phyloP scores from a whole-genome alignment of 352 stramenopile species.

The Globisporangium cylindrosporum region DNA sequence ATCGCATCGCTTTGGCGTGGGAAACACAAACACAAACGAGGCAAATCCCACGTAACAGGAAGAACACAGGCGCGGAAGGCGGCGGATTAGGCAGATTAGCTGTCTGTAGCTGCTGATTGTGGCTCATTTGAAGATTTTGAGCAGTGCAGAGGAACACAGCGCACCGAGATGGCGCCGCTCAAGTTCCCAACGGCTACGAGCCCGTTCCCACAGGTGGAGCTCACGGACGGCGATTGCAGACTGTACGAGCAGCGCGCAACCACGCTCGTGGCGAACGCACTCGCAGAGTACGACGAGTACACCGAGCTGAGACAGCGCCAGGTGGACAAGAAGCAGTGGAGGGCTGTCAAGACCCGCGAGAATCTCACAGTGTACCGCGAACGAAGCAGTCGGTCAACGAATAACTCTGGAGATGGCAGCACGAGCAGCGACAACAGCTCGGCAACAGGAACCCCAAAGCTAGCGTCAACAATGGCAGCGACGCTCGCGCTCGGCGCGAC shows the following conservation, averaged over 20 bases:
- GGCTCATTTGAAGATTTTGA: not conserved
- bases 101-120: not conserved
- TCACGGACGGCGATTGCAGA: constrained; percentile 29
- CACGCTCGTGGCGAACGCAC: constrained; percentile 27
- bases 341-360: constrained; percentile 25
- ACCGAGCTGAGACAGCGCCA: constrained; percentile 16
- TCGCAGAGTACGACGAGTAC: constrained; percentile 31
- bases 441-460: not conserved
- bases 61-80: not conserved
- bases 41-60: not conserved
- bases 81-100: too few relatives aligned
- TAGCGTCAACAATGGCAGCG: not conserved
- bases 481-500: constrained; percentile 17
- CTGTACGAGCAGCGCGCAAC: constrained; percentile 29
- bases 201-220: constrained; percentile 26
- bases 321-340: constrained; percentile 28
- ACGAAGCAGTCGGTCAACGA: not conserved
- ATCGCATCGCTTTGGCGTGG: not conserved
- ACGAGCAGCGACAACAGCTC: not conserved
- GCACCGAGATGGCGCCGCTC: constrained; percentile 13
- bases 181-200: constrained; percentile 23
- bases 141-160: not conserved
- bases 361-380: constrained; percentile 22
- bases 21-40: not conserved
- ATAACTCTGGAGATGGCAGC: not conserved